Base-by-base conservation (phyloP, 2,329 filamentous ascomycete genomes). In the Sclerotinia trifoliorum region DNA sequence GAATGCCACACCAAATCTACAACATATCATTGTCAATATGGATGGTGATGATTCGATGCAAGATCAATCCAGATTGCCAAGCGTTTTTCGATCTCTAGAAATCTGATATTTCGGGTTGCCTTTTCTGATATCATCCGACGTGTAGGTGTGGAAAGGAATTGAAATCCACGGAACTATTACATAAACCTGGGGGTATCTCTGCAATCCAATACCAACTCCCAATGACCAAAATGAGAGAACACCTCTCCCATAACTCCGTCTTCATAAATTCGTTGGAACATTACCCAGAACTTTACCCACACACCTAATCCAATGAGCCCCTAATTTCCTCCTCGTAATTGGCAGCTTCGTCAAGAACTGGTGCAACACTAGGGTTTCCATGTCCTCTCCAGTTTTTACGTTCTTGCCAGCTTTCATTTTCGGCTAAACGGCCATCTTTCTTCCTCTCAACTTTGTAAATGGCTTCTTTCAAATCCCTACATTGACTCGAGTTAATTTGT, bases 291-390 rank as follows among this genome's bases (percentile, higher is more conserved):
- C 26, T 65, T 70, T 55, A 8, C 24, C 17, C 15, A 52, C 15
- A 52, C 71, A 67, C 71, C 71, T 52, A 75, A 62, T 57, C 67
- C 67, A n/a, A 67, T 70, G 51, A 68, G 68, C 52, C 21, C 55
- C 46, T 61, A 44, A 72, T 69, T 60, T 76, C 74, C 13, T 74
- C 72, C 21, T 75, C 71, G 49, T 75, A 75, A 17, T 72, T 74
- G 44, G 73, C 70, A 17, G 74, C 69, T 29, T 72, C 60, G 54
- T 75, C 72, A 29, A 75, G 65, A 56, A 74, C 70, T 11, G 48
- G 60, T 42, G 73, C 68, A 17, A 76, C 68, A 51, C 68, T 73
- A n/a, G 52, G 54, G 5, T 58, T 72, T 17, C 68, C 66, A 8
- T 35, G 29, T 32, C 70, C 68, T 39, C 64, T 66, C 74, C 74